These are phyloP conservation scores for Lichtheimia hyalospora DNA, from an alignment of 371 early-diverging fungal genomes.

Conservation along the genomic window DNA sequence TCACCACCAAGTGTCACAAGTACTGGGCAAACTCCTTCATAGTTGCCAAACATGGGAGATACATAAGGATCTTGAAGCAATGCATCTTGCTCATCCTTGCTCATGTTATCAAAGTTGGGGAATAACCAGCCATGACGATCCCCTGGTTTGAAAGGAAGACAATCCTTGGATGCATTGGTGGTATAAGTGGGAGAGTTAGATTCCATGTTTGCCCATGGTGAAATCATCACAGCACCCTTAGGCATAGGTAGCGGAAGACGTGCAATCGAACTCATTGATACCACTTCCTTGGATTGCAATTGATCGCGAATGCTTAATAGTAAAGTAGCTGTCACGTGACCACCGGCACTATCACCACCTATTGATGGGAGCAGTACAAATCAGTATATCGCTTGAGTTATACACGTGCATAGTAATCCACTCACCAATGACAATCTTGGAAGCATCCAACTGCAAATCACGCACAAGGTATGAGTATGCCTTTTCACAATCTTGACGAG, in stretches of 20 bases:
- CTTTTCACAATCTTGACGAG: constrained; percentile 21
- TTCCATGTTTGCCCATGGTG: constrained; percentile 36
- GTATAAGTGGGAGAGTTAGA: constrained; percentile 12
- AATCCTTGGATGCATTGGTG: constrained; percentile 13
- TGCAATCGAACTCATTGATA: constrained; percentile 12
- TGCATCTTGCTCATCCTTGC: constrained; percentile 4
- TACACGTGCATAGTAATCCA: neutral
- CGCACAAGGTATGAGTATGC: constrained; percentile 31
- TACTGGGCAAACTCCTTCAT: constrained; percentile 26
- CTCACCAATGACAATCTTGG: constrained; percentile 33
- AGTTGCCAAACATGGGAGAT: constrained; percentile 24
- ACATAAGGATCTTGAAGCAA: constrained; percentile 19
- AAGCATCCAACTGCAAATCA: constrained; percentile 22
- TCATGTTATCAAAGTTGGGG: constrained; percentile 5
- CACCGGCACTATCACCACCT: constrained; percentile 45
- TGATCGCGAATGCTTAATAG: constrained; percentile 21
- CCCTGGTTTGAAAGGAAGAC: neutral
- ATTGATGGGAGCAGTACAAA: neutral
- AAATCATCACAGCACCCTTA: constrained; percentile 26
- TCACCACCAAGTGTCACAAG: constrained; percentile 27
- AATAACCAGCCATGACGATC: neutral
- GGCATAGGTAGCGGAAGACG: constrained; percentile 23
- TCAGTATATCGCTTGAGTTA: neutral
- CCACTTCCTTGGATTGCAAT: constrained; percentile 1
- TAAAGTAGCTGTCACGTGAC: constrained; percentile 25